phyloP scores from a whole-genome alignment of 1,284 basidiomycete species.

The Moniliella sp. region DNA sequence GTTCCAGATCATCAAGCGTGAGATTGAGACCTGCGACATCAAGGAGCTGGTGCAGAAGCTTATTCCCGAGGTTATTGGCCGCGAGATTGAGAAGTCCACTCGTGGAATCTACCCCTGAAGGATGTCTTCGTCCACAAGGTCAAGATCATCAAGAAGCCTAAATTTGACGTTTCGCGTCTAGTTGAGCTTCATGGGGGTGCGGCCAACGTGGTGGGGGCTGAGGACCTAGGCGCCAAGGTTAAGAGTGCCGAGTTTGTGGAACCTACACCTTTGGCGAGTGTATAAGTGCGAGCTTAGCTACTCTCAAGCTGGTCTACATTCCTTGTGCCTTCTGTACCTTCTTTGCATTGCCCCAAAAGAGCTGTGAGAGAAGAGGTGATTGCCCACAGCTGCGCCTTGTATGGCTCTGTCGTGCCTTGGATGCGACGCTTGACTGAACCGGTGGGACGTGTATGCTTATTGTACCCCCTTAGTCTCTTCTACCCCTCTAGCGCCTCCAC shows the following conservation, averaged over 20 bases:
- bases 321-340: no score
- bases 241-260: slow-evolving; percentile 70
- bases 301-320: no score
- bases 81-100: slow-evolving; percentile 96
- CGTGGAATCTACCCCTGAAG: slow-evolving; percentile 79
- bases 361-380: no score
- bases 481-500: no score
- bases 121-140: slow-evolving; percentile 88
- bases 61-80: slow-evolving; percentile 91
- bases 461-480: no score
- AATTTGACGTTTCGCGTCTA: slow-evolving; percentile 82
- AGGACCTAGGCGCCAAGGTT: slow-evolving; percentile 72
- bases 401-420: no score
- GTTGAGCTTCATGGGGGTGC: slow-evolving; percentile 80
- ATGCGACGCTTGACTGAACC: no score
- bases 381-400: no score
- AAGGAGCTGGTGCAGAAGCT: slow-evolving; percentile 92
- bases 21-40: slow-evolving; percentile 81
- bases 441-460: no score
- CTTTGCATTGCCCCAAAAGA: no score
- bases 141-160: slow-evolving; percentile 77
- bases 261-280: slow-evolving; percentile 61
- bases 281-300: no score
- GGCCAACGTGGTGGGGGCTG: slow-evolving; percentile 26
- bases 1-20: slow-evolving; percentile 97